Base-by-base conservation (phyloP, 1,284 basidiomycete genomes). In the Volvariella surrecta region DNA sequence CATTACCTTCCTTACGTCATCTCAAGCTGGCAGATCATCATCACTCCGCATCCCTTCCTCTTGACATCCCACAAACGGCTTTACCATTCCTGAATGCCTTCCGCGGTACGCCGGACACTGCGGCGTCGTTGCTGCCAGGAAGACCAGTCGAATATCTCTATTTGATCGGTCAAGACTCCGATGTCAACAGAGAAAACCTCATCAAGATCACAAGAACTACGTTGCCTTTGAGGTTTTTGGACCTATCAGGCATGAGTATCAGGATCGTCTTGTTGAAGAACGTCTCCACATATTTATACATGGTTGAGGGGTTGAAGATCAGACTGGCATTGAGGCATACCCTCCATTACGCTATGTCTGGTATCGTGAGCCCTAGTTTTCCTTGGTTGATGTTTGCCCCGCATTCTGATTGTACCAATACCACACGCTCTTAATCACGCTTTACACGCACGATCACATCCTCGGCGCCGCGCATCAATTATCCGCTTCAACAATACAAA, bases 311-410 rank as follows among this genome's bases (percentile, higher is more conserved):
- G 32, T 62, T 82, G 52, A 68, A 67, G 47, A 64, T 82, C 42
- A 68, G 66, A 50, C 69, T 82, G 39, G 77, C 79, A n/a, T 62
- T 82, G 16, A 62, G 77, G 37, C 78, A 81, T 52, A 81, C 78
- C 1, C 64, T 81, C 30, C 78, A 81, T 51, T 77, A 74, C 52
- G 68, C 77, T 21, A 64, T 79, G 45, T 73, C 74, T 18, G 79
- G 79, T 40, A 78, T 80, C 60, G 79, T 79, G 62, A 76, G 79
- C 72, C 37, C 31, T 17, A 30, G 37, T 42, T 43, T 39, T 21
- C 15, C 43, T n/a, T n/a, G n/a, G 11, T 28, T 28, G 24, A 28
- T 38, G 32, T 41, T 16, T 44, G 34, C 20, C 35, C 37, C 39
- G 32, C 28, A 24, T 24, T 21, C 40, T 37, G 19, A 39, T 42